A percentile compares a stretch with the other conserved stretches of the same genome.
Conservation (phyloP, 768 basidiomycete genomes). For the Leucocoprinus sp. region DNA sequence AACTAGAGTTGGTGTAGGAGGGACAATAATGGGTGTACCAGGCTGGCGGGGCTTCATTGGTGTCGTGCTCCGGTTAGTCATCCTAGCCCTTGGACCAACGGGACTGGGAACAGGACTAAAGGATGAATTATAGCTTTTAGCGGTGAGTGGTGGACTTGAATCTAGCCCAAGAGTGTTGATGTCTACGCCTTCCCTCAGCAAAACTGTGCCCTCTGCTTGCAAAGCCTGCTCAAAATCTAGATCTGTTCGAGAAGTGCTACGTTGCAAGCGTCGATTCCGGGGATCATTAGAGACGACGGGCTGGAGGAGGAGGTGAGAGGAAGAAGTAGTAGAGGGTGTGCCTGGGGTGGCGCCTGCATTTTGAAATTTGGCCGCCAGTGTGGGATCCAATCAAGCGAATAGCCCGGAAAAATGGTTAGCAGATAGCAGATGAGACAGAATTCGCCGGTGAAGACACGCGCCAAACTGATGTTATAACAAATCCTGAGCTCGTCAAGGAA, state of each 20-base stretch:
- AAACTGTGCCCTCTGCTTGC: constrained; percentile 55
- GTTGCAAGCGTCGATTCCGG: constrained; percentile 25
- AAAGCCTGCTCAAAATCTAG: constrained; percentile 79
- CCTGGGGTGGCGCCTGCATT: constrained; percentile 34
- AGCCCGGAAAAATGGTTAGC: not conserved
- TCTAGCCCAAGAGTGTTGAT: constrained; percentile 57
- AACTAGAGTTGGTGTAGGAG: constrained; percentile 53
- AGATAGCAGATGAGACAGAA: not conserved
- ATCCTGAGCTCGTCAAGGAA: not conserved
- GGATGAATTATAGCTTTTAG: constrained; percentile 30
- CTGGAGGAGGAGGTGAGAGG: constrained; percentile 28
- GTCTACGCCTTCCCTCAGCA: constrained; percentile 65
- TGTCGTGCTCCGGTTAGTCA: constrained; percentile 1
- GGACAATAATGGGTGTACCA: constrained; percentile 53
- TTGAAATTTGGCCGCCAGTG: constrained; percentile 63
- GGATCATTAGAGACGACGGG: constrained; percentile 49
- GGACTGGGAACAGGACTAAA: constrained; percentile 24
- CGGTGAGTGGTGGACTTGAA: constrained; percentile 30
- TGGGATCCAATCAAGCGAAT: constrained; percentile 22
- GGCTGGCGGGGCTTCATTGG: constrained; percentile 26
- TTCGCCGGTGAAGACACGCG: too few relatives aligned
- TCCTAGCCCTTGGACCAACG: constrained; percentile 6
- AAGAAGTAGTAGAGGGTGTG: constrained; percentile 11
- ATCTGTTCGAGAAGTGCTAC: constrained; percentile 65
- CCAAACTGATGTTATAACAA: too few relatives aligned